Percentiles rank a stretch among this genome's conserved stretches.
Evolutionary conservation across 306 rosid genomes (phyloP).

Genomic region (Medicago ruthenica): DNA sequence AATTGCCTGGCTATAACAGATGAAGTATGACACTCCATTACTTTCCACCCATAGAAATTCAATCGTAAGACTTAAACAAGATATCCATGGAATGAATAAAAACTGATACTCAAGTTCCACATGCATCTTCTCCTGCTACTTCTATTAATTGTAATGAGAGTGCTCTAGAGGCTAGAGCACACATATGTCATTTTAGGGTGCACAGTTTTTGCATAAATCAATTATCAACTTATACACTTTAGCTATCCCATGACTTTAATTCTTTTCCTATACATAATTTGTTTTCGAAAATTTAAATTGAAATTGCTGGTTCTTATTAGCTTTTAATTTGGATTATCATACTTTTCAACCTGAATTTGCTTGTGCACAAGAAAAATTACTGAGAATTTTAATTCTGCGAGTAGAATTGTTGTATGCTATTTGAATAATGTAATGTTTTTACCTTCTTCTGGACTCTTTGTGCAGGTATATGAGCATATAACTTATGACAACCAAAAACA

Average conservation of each 20-base stretch:
- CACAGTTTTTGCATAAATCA: neutral
- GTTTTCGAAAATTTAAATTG: conserved; percentile 9
- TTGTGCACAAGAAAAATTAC: neutral
- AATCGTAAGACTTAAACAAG: conserved; percentile 10
- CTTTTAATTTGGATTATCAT: conserved; percentile 16
- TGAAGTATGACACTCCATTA: conserved; percentile 64
- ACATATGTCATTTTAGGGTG: conserved; percentile 10
- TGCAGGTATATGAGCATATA: conserved; percentile 79
- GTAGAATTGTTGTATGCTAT: conserved; percentile 11
- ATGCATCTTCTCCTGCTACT: conserved; percentile 16
- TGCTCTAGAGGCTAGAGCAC: conserved; percentile 2
- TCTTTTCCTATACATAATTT: neutral
- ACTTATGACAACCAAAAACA: conserved; percentile 67
- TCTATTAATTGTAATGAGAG: neutral
- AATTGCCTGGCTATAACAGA: conserved; percentile 83
- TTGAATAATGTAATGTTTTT: neutral
- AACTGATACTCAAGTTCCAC: conserved; percentile 21
- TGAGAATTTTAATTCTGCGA: conserved; percentile 14
- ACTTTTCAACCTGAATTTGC: conserved; percentile 24
- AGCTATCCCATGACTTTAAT: neutral
- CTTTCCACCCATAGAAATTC: conserved; percentile 35
- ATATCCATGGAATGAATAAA: conserved; percentile 29
- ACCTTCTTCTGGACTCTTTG: conserved; percentile 28
- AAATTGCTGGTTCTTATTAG: conserved; percentile 3
- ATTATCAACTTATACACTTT: neutral